A percentile compares a stretch with the other conserved stretches of the same genome.
These are phyloP conservation scores for Dendrobium catenatum DNA, from an alignment of 106 monocot species.

Conservation along the genomic window DNA sequence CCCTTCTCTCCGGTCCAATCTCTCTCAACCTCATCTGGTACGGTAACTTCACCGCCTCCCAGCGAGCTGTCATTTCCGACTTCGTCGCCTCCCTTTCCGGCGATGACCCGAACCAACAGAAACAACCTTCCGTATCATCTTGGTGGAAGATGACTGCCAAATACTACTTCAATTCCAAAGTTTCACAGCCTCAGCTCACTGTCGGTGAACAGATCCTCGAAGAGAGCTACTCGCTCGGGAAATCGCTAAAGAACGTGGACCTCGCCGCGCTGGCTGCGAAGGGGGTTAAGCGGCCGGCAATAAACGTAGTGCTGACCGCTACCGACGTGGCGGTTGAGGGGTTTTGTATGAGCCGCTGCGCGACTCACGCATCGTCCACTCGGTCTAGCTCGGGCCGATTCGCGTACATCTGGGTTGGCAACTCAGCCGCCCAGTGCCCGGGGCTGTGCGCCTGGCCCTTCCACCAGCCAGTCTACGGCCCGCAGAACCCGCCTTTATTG, in stretches of 20 bases:
- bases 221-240: constrained; percentile 29
- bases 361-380: constrained; percentile 17
- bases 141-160: constrained; percentile 50
- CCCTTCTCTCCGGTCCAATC: constrained; percentile 50
- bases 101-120: neutral
- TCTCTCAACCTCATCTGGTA: constrained; percentile 61
- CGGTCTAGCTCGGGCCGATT: constrained; percentile 12
- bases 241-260: constrained; percentile 22
- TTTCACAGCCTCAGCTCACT: constrained; percentile 12
- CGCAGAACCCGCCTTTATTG: constrained; percentile 38
- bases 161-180: constrained; percentile 25
- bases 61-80: constrained; percentile 47
- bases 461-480: constrained; percentile 47
- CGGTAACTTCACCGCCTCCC: constrained; percentile 50
- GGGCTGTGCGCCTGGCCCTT: constrained; percentile 63
- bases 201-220: constrained; percentile 41
- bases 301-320: constrained; percentile 38
- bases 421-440: constrained; percentile 44
- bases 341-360: constrained; percentile 57
- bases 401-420: constrained; percentile 39
- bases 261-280: constrained; percentile 23
- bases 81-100: constrained; percentile 46
- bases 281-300: constrained; percentile 13
- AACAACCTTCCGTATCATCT: constrained; percentile 28
- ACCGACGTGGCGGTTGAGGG: constrained; percentile 47